Evolutionary conservation across 371 early-diverging fungal species (phyloP).

Genomic region (Batrachochytrium dendrobatidis): DNA sequence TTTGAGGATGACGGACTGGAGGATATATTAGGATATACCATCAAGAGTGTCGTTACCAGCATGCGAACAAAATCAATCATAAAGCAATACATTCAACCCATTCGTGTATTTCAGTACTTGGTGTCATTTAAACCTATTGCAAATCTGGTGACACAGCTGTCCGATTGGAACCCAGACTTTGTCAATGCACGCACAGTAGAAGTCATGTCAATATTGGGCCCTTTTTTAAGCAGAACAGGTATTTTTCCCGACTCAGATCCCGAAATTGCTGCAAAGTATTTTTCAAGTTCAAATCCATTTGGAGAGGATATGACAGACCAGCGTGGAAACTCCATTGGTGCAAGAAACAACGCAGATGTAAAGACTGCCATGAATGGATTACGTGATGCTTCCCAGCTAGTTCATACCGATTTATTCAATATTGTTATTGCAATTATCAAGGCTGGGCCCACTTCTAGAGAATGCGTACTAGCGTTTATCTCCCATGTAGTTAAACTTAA

Average conservation of each 20-base stretch:
- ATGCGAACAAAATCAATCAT: conserved; percentile 19
- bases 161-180: conserved; percentile 55
- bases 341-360: conserved; percentile 36
- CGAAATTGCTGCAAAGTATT: conserved; percentile 53
- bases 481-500: conserved; percentile 59
- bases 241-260: conserved; percentile 43
- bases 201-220: conserved; percentile 62
- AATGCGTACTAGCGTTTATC: conserved; percentile 56
- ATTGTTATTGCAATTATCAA: conserved; percentile 68
- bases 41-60: conserved; percentile 14
- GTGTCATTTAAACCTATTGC: conserved; percentile 32
- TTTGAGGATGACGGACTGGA: conserved; percentile 45
- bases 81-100: conserved; percentile 48
- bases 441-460: conserved; percentile 48
- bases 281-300: conserved; percentile 35
- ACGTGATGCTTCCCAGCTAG: conserved; percentile 31
- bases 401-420: conserved; percentile 42
- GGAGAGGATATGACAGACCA: conserved; percentile 15
- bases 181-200: conserved; percentile 56
- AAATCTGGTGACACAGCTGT: conserved; percentile 40
- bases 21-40: conserved; percentile 15
- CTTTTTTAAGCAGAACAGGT: conserved; percentile 56
- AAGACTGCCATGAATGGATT: conserved; percentile 54
- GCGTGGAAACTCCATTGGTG: conserved; percentile 25
- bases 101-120: conserved; percentile 38